A percentile compares a stretch with the other conserved stretches of the same genome.
Conservation (phyloP, 495 filamentous ascomycete genomes). For the Rusavskia elegans region DNA sequence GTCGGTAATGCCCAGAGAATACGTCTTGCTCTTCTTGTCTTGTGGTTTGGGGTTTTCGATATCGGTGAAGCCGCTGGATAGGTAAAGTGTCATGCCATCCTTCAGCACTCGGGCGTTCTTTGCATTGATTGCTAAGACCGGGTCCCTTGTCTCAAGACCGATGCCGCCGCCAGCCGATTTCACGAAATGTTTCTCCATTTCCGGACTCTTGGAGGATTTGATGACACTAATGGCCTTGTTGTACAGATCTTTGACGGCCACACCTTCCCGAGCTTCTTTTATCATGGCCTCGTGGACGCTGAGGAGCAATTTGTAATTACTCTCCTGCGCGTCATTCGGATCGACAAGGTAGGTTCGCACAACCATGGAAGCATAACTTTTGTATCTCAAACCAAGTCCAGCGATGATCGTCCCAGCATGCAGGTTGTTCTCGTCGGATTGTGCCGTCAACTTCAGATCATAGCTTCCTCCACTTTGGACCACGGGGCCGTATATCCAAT, state of each 20-base stretch:
- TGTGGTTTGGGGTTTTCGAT: constrained; percentile 67
- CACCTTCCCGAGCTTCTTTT: constrained; percentile 79
- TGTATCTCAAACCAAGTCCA: constrained; percentile 81
- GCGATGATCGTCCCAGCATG: constrained; percentile 86
- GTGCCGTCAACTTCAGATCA: constrained; percentile 63
- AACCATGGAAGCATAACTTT: constrained; percentile 81
- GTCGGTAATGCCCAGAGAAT: constrained; percentile 80
- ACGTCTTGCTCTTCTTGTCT: constrained; percentile 71
- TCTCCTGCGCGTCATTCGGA: constrained; percentile 86
- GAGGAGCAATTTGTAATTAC: constrained; percentile 84
- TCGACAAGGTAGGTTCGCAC: constrained; percentile 91
- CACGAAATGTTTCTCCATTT: constrained; percentile 81
- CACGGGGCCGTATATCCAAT: constrained; percentile 84
- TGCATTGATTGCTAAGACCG: constrained; percentile 61
- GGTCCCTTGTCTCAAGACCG: constrained; percentile 78
- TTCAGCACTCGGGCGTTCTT: constrained; percentile 72
- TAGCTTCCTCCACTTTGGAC: constrained; percentile 93
- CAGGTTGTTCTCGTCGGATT: constrained; percentile 68
- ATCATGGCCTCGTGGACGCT: constrained; percentile 72
- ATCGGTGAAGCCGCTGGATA: constrained; percentile 78
- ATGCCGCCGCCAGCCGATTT: constrained; percentile 84
- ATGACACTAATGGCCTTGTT: constrained; percentile 65
- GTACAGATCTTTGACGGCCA: constrained; percentile 77
- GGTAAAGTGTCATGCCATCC: constrained; percentile 90
- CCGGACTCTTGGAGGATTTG: constrained; percentile 72